Base-by-base conservation (phyloP, 108 stramenopile species). In the Schizochytrium sp. region DNA sequence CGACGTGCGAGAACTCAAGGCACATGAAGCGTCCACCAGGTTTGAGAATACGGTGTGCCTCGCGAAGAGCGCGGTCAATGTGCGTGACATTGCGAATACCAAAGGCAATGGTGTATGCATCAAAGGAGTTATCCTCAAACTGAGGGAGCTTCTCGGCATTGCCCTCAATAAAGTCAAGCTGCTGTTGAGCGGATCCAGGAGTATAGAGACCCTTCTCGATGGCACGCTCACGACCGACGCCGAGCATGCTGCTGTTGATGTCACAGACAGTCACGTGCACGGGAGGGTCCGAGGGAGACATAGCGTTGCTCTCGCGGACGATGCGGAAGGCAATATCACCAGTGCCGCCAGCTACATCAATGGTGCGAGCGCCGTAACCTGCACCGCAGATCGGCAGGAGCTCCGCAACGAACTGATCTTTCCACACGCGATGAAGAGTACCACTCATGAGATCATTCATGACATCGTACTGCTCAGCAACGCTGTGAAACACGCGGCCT, bases 401-500 rank as follows among this genome's bases (percentile, higher is more conserved):
- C 94, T 57, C 93, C 28, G 91, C 89, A 61, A 99, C 92, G 17
- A 98, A 93, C 56, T 97, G 95, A 90, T 99, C 98, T 89, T 99
- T 99, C 98, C 99, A 99, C 46, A 96, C 92, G 3, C 99, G 94
- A 92, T 99, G 98, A 90, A 93, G 45, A 12, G 98, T 98, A 12
- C 93, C 97, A 60, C 93, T 94, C 99, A 99, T 99, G 88, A 98
- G 91, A 91, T 99, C 99, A 89, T 99, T 99, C 99, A 99, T 99
- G 44, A 99, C 93, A 89, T 99, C 99, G 76, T 94, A 94, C 58
- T 91, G 92, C 61, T 95, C 95, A 10, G 97, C 97, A 2, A 98
- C 96, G 76, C 91, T 95, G 88, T 95, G 94, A 89, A 98, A 98
- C 2, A 98, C 97, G 61, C 92, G 89, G n/a, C 93, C 91, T 0